Base-by-base conservation (phyloP, 371 early-diverging fungal genomes). In the Caulochytrium protostelioides region DNA sequence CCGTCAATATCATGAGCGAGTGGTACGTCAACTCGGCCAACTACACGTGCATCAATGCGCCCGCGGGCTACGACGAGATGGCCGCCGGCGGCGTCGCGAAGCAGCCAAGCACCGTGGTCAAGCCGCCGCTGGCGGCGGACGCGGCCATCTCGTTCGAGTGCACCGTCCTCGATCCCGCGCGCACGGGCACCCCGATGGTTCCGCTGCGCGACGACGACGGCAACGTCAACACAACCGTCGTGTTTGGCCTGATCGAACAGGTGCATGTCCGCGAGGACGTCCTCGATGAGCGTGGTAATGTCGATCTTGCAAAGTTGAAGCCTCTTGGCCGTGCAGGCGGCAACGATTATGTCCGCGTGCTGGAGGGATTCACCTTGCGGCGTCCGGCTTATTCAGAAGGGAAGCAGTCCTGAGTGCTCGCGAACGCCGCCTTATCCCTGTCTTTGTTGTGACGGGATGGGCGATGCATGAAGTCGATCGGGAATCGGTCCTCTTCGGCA, bases 1-100 rank as follows among this genome's bases (percentile, higher is more conserved):
- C 51, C 35, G 49, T 57, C 37, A 57, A 57, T 43, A 49, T 42
- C 22, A 40, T 57, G 37, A 41, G 36, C 4, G 58, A 57, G 37
- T 43, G 46, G 26, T 41, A 44, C 30, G 45, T 44, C 21, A 52
- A 55, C 31, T 44, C 44, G 20, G 56, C 50, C 28, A 55, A 55
- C 32, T 46, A 52, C 38, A 39, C 45, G 16, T 30, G 49, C 3
- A 39, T 38, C 16, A 38, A 40, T 9, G 47, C 32, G 18, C 55
- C 55, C 12, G 35, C 25, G 17, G 39, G 32, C 12, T 25, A 42
- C 8, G 38, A 38, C 4, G 57, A 57, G 30, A 28, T 39, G 6
- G 24, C 19, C 7, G 26, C 38, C 2, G 30, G 48, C 14, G 57
- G 54, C 5, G 38, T 57, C 22, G 45, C 47, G n/a, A 22, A 42